phyloP scores from a whole-genome alignment of 2,329 filamentous ascomycete species.

The Ceratocystis cacaofunesta region DNA sequence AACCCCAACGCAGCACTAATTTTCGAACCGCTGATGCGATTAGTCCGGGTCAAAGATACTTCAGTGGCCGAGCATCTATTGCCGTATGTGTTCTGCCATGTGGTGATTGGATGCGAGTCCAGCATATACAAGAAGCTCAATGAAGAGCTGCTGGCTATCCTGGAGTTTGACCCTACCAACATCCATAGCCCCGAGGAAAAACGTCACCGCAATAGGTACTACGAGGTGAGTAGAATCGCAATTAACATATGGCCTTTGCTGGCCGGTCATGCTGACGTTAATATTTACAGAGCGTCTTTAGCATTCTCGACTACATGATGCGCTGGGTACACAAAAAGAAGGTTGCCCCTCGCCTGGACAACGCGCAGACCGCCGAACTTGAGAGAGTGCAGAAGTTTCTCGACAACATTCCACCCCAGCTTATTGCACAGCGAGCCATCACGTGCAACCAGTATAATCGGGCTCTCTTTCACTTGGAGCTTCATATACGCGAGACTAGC shows the following conservation, averaged over 20 bases:
- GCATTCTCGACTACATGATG: constrained; percentile 79
- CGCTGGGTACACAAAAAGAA: constrained; percentile 59
- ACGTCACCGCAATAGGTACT: constrained; percentile 70
- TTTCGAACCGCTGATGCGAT: constrained; percentile 66
- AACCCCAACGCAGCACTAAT: constrained; percentile 59
- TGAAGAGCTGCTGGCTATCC: constrained; percentile 58
- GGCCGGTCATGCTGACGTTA: constrained; percentile 18
- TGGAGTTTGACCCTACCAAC: constrained; percentile 44
- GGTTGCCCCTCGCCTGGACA: constrained; percentile 26
- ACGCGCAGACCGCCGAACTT: constrained; percentile 32
- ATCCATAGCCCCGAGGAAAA: constrained; percentile 31
- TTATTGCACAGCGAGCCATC: constrained; percentile 69
- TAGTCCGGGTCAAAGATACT: constrained; percentile 73
- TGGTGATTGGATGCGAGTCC: constrained; percentile 47
- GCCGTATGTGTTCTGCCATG: constrained; percentile 73
- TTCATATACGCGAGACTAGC: constrained; percentile 49
- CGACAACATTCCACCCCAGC: constrained; percentile 53
- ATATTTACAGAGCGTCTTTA: constrained; percentile 58
- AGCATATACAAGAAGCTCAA: constrained; percentile 3
- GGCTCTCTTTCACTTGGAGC: constrained; percentile 87
- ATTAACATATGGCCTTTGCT: not conserved
- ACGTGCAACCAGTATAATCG: constrained; percentile 87
- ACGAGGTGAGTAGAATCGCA: constrained; percentile 48
- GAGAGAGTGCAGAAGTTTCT: constrained; percentile 37
- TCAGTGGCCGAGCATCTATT: constrained; percentile 77